Base-by-base conservation (phyloP, 805 yeast genomes). In the Nakazawaea peltata region DNA sequence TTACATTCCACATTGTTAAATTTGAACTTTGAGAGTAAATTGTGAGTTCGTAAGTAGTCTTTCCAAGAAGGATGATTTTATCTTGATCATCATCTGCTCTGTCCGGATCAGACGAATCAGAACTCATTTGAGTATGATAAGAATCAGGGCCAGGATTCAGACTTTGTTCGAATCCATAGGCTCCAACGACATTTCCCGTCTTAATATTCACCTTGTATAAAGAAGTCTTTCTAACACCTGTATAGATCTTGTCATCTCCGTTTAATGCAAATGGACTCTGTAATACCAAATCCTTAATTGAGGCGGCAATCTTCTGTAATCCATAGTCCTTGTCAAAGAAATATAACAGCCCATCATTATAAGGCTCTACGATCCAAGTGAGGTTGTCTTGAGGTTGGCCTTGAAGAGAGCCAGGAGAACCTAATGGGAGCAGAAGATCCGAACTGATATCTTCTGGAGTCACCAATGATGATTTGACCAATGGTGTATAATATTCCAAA, bases 311-410 rank as follows among this genome's bases (percentile, higher is more conserved):
- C 50, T 74, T 81, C 49, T 82, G 85, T 17, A 92, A 57, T 0
- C 97, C 97, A 16, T 59, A 61, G 23, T 72, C 73, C 13, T 77
- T 76, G 12, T 83, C 77, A 56, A 90, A 90, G 51, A 77, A 85
- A 54, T 79, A 88, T 3, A 92, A 63, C 0, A 79, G 63, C 1
- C 98, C 98, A 39, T 83, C 95, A 4, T 77, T 79, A 44, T 69
- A 72, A 0, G 97, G 97, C 46, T 92, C 98, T 1, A 92, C 90
- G 34, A 90, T 78, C 90, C 97, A 83, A 0, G 80, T 71, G 34
- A 68, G 47, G 15, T 63, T 61, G 3, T 54, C 53, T 24, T 43
- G 36, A 23, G 25, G 26, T n/a, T n/a, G n/a, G n/a, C n/a, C n/a
- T n/a, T n/a, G n/a, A n/a, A n/a, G n/a, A n/a, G n/a, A n/a, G n/a